Evolutionary conservation across 352 stramenopile species (phyloP).

Genomic region (Peronospora farinosa): DNA sequence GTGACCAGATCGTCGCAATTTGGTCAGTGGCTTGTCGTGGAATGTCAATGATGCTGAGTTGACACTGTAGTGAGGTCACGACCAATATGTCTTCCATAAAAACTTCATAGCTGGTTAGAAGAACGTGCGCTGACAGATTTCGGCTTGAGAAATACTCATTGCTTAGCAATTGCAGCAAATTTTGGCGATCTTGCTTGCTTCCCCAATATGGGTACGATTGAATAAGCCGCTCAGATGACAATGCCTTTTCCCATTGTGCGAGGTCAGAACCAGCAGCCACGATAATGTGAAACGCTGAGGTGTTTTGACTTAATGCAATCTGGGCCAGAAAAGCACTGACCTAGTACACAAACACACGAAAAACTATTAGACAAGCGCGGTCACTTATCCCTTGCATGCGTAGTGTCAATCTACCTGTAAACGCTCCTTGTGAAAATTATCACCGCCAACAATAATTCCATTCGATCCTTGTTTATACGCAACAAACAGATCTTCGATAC

Average conservation of each 20-base stretch:
- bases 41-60: constrained; percentile 43
- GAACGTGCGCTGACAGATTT: constrained; percentile 34
- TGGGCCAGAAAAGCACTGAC: constrained; percentile 29
- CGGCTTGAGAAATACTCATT: constrained; percentile 30
- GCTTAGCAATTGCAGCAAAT: constrained; percentile 32
- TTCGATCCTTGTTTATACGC: constrained; percentile 31
- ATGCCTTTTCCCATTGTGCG: constrained; percentile 30
- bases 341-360: constrained; percentile 20
- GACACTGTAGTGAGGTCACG: constrained; percentile 41
- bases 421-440: constrained; percentile 19
- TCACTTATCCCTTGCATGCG: background rate
- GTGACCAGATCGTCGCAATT: constrained; percentile 37
- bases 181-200: constrained; percentile 31
- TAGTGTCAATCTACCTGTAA: constrained; percentile 17
- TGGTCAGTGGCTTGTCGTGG: constrained; percentile 20
- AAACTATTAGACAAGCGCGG: constrained; percentile 3
- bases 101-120: constrained; percentile 53
- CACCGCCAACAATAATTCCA: constrained; percentile 22
- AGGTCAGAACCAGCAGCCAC: constrained; percentile 37
- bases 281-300: constrained; percentile 40
- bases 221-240: constrained; percentile 26
- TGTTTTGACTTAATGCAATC: constrained; percentile 23
- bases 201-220: constrained; percentile 55
- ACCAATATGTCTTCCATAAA: constrained; percentile 43
- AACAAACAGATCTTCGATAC: constrained; percentile 12